Base-by-base conservation (phyloP, 2,329 filamentous ascomycete species). In the Trichoderma sp. region DNA sequence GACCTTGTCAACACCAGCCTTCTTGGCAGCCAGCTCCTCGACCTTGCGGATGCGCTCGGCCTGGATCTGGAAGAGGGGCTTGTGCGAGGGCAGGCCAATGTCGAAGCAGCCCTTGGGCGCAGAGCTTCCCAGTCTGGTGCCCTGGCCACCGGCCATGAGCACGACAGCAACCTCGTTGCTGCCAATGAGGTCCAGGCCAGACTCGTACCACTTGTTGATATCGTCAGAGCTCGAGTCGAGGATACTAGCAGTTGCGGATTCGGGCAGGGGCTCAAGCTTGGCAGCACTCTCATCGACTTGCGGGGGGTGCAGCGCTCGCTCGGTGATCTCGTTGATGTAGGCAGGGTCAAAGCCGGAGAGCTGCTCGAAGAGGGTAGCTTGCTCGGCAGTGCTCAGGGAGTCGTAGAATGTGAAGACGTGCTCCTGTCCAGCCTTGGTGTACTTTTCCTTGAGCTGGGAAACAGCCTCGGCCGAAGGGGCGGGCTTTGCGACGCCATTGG, bases 51-150 rank as follows among this genome's bases (percentile, higher is more conserved):
- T 98, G 69, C 96, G 88, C 88, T 99, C 95, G 58, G 93, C 96
- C 84, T 99, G 96, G 77, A 99, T 93, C 86, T 98, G 95, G 88
- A 99, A 99, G 73, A 99, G 88, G 17, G 94, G 94, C 86, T 99
- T 99, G 80, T 92, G 85, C 76, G 94, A 97, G 36, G 95, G 94
- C 71, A 99, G 88, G 20, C 94, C 94, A 81, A 99, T 98, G 80
- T 99, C 92, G 84, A 93, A 99, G 88, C 95, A 98, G 71, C 96
- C 96, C 86, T 99, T 99, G 76, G 96, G 96, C 20, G 92, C 95
- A 71, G 94, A 96, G 86, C 94, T 98, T 76, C 96, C 96, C 74
- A 99, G 85, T 74, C 96, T 90, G 73, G 96, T 99, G 74, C 96
- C 96, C 85, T 99, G 96, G 39, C 96, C 96, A 80, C 96, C 96